Evolutionary conservation across 768 basidiomycete species (phyloP).

Genomic region (Boletales sp.): DNA sequence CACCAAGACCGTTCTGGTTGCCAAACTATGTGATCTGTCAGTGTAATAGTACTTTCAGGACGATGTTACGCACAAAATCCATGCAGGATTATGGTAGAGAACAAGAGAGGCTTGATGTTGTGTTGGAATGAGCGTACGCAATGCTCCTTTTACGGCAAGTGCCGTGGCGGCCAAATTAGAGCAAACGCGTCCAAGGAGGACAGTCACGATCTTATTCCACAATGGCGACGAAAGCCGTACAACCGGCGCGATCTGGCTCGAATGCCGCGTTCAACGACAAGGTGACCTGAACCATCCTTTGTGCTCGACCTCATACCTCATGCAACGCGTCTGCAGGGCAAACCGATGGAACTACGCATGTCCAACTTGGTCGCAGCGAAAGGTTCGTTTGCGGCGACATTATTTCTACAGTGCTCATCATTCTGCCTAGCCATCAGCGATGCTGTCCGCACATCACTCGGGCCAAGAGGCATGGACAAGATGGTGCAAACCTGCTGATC

Average conservation of each 20-base stretch:
- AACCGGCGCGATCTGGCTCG: slow-evolving; percentile 40
- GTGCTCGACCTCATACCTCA: background rate
- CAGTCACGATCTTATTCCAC: slow-evolving; percentile 7
- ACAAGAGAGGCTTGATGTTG: slow-evolving; percentile 9
- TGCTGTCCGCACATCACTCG: slow-evolving; percentile 93
- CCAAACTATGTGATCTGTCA: slow-evolving; percentile 32
- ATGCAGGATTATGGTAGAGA: slow-evolving; percentile 27
- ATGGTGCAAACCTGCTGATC: slow-evolving; percentile 59
- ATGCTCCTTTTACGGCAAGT: slow-evolving; percentile 26
- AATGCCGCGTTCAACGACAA: slow-evolving; percentile 88
- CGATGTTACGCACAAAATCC: slow-evolving; percentile 35
- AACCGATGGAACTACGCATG: slow-evolving; percentile 96
- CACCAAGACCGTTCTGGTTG: slow-evolving; percentile 32
- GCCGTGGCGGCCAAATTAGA: slow-evolving; percentile 26
- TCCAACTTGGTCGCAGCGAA: slow-evolving; percentile 99
- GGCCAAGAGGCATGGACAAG: slow-evolving; percentile 99
- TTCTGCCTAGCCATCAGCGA: slow-evolving; percentile 80
- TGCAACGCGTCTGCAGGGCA: slow-evolving; percentile 60
- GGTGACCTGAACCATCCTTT: slow-evolving; percentile 34
- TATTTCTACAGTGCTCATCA: background rate
- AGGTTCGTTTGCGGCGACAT: slow-evolving; percentile 43
- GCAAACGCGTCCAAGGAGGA: slow-evolving; percentile 20
- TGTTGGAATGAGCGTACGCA: slow-evolving; percentile 22
- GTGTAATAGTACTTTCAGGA: background rate
- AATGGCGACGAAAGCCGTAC: slow-evolving; percentile 29